A percentile compares a stretch with the other conserved stretches of the same genome.
Conservation (phyloP, 2,329 filamentous ascomycete genomes). For the Calycina marina region DNA sequence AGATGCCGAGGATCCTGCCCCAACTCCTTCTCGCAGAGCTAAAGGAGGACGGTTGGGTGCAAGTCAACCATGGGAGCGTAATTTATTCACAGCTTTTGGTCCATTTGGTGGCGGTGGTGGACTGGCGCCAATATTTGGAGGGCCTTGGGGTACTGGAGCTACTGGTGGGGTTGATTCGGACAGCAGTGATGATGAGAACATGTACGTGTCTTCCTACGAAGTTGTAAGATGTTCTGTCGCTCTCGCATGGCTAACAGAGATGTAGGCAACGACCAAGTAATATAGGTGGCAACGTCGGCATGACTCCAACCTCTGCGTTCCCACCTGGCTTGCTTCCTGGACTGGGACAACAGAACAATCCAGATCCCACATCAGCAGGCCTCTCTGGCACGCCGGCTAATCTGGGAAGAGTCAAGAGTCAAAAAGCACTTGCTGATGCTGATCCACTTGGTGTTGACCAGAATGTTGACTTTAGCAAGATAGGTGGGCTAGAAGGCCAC, state of each 20-base stretch:
- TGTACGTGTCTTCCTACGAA: too few relatives aligned
- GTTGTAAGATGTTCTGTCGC: too few relatives aligned
- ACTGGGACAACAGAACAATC: constrained; percentile 36
- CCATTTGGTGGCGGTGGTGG: constrained; percentile 83
- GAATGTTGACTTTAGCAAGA: constrained; percentile 84
- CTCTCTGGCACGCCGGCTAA: constrained; percentile 57
- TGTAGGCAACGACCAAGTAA: constrained; percentile 44
- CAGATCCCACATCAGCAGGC: constrained; percentile 39
- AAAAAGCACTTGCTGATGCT: constrained; percentile 80
- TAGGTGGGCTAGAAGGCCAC: constrained; percentile 82
- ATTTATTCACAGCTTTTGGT: constrained; percentile 76
- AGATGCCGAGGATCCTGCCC: constrained; percentile 50
- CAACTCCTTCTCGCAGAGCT: constrained; percentile 50
- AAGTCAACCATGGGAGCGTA: constrained; percentile 51
- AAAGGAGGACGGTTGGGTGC: constrained; percentile 42
- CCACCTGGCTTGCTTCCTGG: constrained; percentile 36
- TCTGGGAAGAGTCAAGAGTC: constrained; percentile 86
- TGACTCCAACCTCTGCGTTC: constrained; percentile 41
- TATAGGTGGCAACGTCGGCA: constrained; percentile 49
- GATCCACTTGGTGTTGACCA: constrained; percentile 89
- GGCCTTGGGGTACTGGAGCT: constrained; percentile 60
- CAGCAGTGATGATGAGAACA: constrained; percentile 86
- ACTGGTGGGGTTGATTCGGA: constrained; percentile 79
- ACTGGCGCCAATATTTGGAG: constrained; percentile 33
- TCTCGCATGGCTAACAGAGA: too few relatives aligned